These are phyloP conservation scores for Cornus kousa DNA, from an alignment of 148 eudicot genomes.

Conservation along the genomic window DNA sequence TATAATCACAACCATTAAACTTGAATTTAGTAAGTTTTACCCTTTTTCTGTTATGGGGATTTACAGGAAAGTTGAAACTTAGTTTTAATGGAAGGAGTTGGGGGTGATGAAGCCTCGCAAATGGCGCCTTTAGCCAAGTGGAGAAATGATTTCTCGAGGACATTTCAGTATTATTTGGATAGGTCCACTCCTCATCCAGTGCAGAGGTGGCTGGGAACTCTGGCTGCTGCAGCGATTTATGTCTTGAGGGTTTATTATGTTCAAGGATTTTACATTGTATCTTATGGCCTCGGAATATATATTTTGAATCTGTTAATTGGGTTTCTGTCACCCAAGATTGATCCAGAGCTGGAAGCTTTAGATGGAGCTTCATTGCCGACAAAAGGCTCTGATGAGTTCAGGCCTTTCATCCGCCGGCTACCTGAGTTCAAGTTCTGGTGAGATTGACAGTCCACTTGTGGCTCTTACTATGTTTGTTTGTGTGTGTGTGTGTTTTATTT, in stretches of 20 bases:
- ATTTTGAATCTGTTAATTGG: slow-evolving; percentile 75
- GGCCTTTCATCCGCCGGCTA: slow-evolving; percentile 78
- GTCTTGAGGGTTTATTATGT: slow-evolving; percentile 50
- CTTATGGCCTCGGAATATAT: slow-evolving; percentile 80
- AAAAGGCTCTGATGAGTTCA: slow-evolving; percentile 64
- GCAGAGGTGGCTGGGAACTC: slow-evolving; percentile 70
- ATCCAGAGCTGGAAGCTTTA: slow-evolving; percentile 70
- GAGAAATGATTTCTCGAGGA: slow-evolving; percentile 42
- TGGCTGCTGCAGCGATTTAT: slow-evolving; percentile 43
- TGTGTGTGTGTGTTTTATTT: background rate
- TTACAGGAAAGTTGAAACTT: background rate
- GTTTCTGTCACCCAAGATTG: slow-evolving; percentile 77
- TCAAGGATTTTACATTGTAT: slow-evolving; percentile 69
- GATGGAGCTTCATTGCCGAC: slow-evolving; percentile 63
- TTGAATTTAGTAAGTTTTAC: background rate
- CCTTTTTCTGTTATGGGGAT: background rate
- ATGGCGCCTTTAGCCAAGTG: slow-evolving; percentile 32
- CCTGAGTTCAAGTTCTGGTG: slow-evolving; percentile 88
- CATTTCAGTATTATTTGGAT: slow-evolving; percentile 61
- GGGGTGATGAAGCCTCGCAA: slow-evolving; percentile 18
- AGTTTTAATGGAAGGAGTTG: slow-evolving; percentile 25
- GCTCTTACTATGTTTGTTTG: background rate
- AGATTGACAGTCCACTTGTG: background rate
- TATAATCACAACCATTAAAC: background rate
- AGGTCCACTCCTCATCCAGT: slow-evolving; percentile 56